Evolutionary conservation across 2,329 filamentous ascomycete genomes (phyloP).

Genomic region (Penicillium expansum): DNA sequence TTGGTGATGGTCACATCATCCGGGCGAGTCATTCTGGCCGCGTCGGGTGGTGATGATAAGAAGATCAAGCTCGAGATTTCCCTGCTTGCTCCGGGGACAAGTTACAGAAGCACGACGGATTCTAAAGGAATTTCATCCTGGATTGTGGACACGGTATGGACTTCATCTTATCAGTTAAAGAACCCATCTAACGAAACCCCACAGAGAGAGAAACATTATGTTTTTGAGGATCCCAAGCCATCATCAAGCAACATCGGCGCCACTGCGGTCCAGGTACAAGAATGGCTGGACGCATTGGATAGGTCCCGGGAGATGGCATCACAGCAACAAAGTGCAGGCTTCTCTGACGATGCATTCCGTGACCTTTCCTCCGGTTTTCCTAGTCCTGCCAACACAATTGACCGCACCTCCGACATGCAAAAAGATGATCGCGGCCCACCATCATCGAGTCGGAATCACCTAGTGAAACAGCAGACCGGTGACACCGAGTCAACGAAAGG

Average conservation of each 20-base stretch:
- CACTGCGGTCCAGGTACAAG: conserved; percentile 69
- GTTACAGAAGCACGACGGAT: conserved; percentile 77
- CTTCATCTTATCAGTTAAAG: conserved; percentile 8
- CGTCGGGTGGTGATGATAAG: conserved; percentile 92
- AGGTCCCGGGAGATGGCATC: conserved; percentile 80
- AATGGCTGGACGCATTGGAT: conserved; percentile 90
- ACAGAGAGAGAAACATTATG: conserved; percentile 83
- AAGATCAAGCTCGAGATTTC: conserved; percentile 89
- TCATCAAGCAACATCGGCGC: conserved; percentile 62
- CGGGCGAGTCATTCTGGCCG: conserved; percentile 83
- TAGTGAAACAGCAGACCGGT: conserved; percentile 44
- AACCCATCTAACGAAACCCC: conserved; percentile 29
- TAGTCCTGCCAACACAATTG: conserved; percentile 54
- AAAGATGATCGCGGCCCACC: conserved; percentile 27
- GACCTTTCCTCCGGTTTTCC: conserved; percentile 70
- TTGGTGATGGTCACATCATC: conserved; percentile 94
- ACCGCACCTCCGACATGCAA: conserved; percentile 41
- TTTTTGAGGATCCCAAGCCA: conserved; percentile 88
- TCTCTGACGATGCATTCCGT: conserved; percentile 63
- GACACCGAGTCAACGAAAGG: conserved; percentile 57
- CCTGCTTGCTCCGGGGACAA: conserved; percentile 70
- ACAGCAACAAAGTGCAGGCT: conserved; percentile 66
- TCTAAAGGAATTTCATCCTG: conserved; percentile 84
- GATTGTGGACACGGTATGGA: conserved; percentile 88
- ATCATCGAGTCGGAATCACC: conserved; percentile 45